Evolutionary conservation across 2,329 filamentous ascomycete species (phyloP), one percentile per base, ranked within the genome.

Genomic region (Alternaria brassicae): DNA sequence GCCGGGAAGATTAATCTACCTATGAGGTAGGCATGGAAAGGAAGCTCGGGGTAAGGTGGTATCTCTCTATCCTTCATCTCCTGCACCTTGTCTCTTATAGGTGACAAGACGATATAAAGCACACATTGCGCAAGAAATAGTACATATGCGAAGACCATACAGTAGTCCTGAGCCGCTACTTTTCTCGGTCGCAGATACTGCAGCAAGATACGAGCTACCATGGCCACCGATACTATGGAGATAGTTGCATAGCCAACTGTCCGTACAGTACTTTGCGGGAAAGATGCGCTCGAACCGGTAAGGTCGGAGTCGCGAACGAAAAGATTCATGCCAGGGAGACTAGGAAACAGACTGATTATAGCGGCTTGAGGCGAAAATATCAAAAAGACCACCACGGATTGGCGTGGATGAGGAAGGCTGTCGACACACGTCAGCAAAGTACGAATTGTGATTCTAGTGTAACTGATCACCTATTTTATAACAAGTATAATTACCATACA

Each of bases 91-190:
- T 19, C 32, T 32, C 17, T 28, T 37, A 51, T 51, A 2, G 48
- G 48, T 10, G 48, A 51, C 48, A 51, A 23, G 17, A 25, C 48
- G n/a, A 51, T 51, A 12, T 51, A 51, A 23, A 51, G 30, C 19
- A 37, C 32, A 12, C 48, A 51, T 37, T 51, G 48, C 48, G 32
- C 23, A 36, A 51, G 32, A 17, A 51, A 51, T 10, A 51, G 48
- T 19, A 25, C 6, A 32, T 51, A 51, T 0, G 48, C 48, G 21
- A 37, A 37, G 5, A 36, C 19, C 13, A 51, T 51, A n/a, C 48
- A 51, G 32, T 23, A 36, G 32, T 51, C 48, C 19, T 51, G 17
- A 9, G 48, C 32, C 13, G 13, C 8, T 17, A 27, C 17, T 37
- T 21, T 51, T 13, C 36, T 51, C 23, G 23, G 40, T 27, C 40